These are phyloP conservation scores for Irpex sp. DNA, from an alignment of 1,284 basidiomycete species.

Conservation along the genomic window DNA sequence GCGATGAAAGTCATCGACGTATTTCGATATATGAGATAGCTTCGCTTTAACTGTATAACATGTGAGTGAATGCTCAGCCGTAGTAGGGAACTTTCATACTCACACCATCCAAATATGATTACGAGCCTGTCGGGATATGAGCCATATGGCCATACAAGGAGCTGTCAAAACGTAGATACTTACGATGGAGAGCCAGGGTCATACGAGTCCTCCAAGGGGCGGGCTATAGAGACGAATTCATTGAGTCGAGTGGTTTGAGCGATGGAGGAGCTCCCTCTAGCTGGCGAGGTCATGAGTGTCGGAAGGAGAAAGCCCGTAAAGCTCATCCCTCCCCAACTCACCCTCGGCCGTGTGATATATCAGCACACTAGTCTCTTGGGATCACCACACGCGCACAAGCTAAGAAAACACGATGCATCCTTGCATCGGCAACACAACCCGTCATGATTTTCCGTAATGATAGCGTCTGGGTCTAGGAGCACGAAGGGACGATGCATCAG, in stretches of 20 bases:
- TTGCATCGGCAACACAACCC: background rate
- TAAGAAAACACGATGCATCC: background rate
- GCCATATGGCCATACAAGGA: too few species aligned
- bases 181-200: slow-evolving; percentile 11
- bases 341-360: background rate
- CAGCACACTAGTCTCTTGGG: background rate
- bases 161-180: background rate
- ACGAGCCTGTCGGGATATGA: slow-evolving; percentile 3
- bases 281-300: background rate
- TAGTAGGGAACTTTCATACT: background rate
- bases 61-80: background rate
- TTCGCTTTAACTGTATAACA: slow-evolving; percentile 6
- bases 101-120: slow-evolving; percentile 14
- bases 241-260: slow-evolving; percentile 3
- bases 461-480: background rate
- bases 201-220: background rate
- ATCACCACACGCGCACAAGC: background rate
- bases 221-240: slow-evolving; percentile 5
- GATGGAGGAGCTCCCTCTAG: background rate
- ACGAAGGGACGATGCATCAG: background rate
- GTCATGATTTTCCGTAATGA: background rate
- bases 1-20: slow-evolving; percentile 3
- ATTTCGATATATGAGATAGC: slow-evolving; percentile 11
- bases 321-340: background rate
- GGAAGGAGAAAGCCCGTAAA: background rate